Base-by-base conservation (phyloP, 306 rosid species). In the Hippophae tibetana region DNA sequence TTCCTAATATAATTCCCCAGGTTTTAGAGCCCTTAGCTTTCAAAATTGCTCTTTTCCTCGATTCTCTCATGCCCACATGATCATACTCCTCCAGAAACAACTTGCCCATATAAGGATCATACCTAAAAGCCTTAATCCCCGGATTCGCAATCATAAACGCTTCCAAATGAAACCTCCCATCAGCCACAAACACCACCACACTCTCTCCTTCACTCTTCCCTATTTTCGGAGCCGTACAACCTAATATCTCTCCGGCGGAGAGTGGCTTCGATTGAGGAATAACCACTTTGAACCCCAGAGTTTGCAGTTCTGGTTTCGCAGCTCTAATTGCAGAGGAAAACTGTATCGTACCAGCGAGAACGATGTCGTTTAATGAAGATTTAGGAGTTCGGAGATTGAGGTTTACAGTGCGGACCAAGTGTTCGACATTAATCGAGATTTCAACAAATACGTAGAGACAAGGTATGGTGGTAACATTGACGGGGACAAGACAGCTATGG, bases 81-180 rank as follows among this genome's bases (percentile, higher is more conserved):
- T 90, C 96, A 63, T 90, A 90, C 57, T 85, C 92, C 80, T 90
- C 97, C 61, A 87, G 43, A 57, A 87, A 83, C 78, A 87, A 67
- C 70, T 87, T 90, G 65, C 89, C 96, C 52, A 81, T 25, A 64
- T 90, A 87, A 0, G 98, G 98, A 62, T 90, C 96, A 47, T 81
- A 87, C 66, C 98, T 79, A 54, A 89, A 89, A 6, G 89, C 79
- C 74, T 61, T 85, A 18, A 85, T 47, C 46, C 79, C 84, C 0
- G 98, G 98, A 59, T 90, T 90, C 1, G 98, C 98, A 47, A 90
- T 90, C 98, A 90, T 87, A 64, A 90, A 76, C 5, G 98, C 96
- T 49, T 90, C 96, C 14, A 90, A 71, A 70, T 90, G 98, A 68
- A 90, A 90, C 79, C 98, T 71, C 14, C 98, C 98, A 42, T 90